These are phyloP conservation scores for Yamadazyma paraphyllophila DNA, from an alignment of 805 yeast genomes.

Conservation along the genomic window DNA sequence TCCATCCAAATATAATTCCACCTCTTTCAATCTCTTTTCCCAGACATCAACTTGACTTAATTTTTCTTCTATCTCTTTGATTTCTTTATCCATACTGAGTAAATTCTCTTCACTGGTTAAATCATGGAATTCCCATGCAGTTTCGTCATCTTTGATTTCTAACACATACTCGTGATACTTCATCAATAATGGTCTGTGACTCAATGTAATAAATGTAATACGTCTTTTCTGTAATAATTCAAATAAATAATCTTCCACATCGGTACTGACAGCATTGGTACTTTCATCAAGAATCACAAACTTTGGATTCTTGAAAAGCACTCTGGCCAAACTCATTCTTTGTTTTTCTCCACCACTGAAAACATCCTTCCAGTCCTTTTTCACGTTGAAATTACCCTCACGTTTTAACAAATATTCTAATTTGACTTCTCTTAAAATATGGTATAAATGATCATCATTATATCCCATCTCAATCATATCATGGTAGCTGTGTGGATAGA, in stretches of 20 bases:
- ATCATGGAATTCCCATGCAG: conserved; percentile 57
- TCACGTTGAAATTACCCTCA: conserved; percentile 52
- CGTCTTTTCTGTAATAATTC: conserved; percentile 67
- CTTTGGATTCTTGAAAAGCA: conserved; percentile 74
- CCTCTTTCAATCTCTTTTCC: conserved; percentile 57
- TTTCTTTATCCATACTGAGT: conserved; percentile 71
- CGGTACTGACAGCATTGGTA: conserved; percentile 89
- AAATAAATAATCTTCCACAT: conserved; percentile 83
- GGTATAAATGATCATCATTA: conserved; percentile 66
- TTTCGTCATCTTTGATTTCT: conserved; percentile 56
- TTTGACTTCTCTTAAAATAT: conserved; percentile 70
- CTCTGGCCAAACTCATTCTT: conserved; percentile 83
- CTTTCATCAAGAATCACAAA: conserved; percentile 88
- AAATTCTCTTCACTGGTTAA: conserved; percentile 65
- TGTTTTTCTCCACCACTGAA: conserved; percentile 96
- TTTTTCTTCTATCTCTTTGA: conserved; percentile 60
- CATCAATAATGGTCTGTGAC: conserved; percentile 79
- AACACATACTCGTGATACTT: conserved; percentile 80
- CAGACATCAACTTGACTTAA: conserved; percentile 57
- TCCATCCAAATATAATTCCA: conserved; percentile 53
- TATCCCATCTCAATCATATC: conserved; percentile 74
- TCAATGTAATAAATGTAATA: conserved; percentile 76
- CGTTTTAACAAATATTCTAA: conserved; percentile 77
- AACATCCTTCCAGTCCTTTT: conserved; percentile 83
- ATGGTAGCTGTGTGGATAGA: conserved; percentile 76